phyloP scores from a whole-genome alignment of 106 monocot species.

The Dendrobium huoshanense region DNA sequence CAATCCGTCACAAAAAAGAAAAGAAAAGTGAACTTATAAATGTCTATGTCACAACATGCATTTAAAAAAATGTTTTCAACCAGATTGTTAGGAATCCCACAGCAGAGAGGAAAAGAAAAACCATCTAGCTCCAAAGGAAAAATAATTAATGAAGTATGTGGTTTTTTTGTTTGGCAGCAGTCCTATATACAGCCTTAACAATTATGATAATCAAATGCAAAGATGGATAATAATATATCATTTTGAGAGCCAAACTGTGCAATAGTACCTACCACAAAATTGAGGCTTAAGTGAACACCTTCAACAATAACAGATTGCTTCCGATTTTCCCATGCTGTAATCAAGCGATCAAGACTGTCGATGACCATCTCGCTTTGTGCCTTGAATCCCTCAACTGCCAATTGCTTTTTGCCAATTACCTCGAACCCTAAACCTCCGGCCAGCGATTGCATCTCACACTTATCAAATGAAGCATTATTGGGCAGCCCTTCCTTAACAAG shows the following conservation, averaged over 20 bases:
- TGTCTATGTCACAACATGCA: too few species aligned
- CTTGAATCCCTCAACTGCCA: slow-evolving; percentile 82
- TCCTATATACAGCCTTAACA: not conserved
- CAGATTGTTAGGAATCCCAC: not conserved
- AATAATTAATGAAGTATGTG: not conserved
- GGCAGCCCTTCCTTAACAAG: slow-evolving; percentile 20
- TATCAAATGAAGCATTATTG: slow-evolving; percentile 17
- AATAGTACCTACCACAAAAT: slow-evolving; percentile 67
- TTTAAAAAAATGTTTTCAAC: too few species aligned
- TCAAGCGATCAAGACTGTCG: slow-evolving; percentile 88
- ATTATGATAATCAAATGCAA: not conserved
- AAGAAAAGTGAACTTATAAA: not conserved
- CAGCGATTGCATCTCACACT: slow-evolving; percentile 9
- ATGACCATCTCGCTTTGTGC: slow-evolving; percentile 99
- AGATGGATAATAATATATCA: not conserved
- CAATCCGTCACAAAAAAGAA: not conserved
- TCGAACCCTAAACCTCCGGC: slow-evolving; percentile 21
- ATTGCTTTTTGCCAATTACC: slow-evolving; percentile 52
- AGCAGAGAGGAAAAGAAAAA: not conserved
- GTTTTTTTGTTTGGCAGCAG: not conserved
- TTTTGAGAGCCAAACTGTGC: not conserved
- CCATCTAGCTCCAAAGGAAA: not conserved
- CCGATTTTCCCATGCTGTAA: slow-evolving; percentile 94
- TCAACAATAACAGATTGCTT: slow-evolving; percentile 93
- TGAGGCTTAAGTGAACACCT: slow-evolving; percentile 95